Base-by-base conservation (phyloP, 371 early-diverging fungal genomes). In the Quaeritorhiza haematococci region DNA sequence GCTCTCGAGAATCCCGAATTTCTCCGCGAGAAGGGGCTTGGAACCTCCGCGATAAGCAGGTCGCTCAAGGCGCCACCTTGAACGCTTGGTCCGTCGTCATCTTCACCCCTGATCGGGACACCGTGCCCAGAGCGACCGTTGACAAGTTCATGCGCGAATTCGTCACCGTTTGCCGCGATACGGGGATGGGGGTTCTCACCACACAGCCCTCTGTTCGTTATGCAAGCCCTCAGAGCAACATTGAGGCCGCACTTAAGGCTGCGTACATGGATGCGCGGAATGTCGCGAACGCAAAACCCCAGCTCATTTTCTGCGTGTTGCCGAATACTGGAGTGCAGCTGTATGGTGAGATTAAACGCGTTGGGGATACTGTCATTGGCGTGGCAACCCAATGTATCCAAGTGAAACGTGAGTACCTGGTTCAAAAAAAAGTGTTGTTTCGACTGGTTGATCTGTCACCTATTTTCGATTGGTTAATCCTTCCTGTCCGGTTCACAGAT, bases 311-410 rank as follows among this genome's bases (percentile, higher is more conserved):
- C 35, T 85, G 88, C 61, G 74, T 92, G 49, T 63, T 92, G 51
- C 86, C 87, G 33, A 84, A 84, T 70, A 87, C 84, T 38, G 85
- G 85, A 58, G 69, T 76, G 17, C 78, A 73, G 1, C 65, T 90
- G 3, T 95, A 95, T 71, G 87, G 85, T 57, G 87, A 88, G 56
- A 85, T 94, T 59, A 95, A 95, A 75, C 79, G 90, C 41, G 74
- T 86, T 33, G 80, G 86, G 32, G 94, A 95, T 65, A 90, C 90
- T 2, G 74, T 84, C 15, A 66, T 88, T 33, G 89, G 91, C 33
- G 69, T 90, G 30, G 76, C 85, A 0, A 87, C 93, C 0, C 94
- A 94, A 72, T 94, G 95, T 68, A 64, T 94, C 45, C 82, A 84
- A 51, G 61, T 67, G 13, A 84, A 76, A 68, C 84, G 92, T 62